Percentiles rank a stretch among this genome's conserved stretches.
Evolutionary conservation across 2,329 filamentous ascomycete species (phyloP).

Genomic region (Xylariaceae sp.): DNA sequence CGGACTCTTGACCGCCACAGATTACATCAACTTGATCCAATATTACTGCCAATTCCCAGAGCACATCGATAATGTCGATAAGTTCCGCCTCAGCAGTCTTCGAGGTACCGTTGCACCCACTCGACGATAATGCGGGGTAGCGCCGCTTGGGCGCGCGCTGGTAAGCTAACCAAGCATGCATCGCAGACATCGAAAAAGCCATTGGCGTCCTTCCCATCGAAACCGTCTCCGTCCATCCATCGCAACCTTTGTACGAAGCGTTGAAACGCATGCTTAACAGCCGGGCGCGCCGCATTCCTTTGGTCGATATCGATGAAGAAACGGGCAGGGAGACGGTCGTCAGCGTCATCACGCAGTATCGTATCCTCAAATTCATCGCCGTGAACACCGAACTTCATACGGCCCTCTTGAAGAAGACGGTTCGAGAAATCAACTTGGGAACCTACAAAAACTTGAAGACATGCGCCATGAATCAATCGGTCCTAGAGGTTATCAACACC

Average conservation of each 20-base stretch:
- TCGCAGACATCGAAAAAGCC: conserved; percentile 84
- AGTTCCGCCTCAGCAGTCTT: conserved; percentile 87
- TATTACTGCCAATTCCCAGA: conserved; percentile 98
- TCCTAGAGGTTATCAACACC: conserved; percentile 90
- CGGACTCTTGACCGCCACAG: conserved; percentile 88
- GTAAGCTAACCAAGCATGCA: conserved; percentile 5
- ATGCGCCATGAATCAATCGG: conserved; percentile 81
- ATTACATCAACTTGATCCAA: conserved; percentile 98
- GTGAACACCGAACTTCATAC: conserved; percentile 87
- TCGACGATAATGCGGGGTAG: conserved; percentile 11
- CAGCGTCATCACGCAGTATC: conserved; percentile 95
- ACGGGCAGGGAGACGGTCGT: conserved; percentile 89
- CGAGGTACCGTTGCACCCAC: conserved; percentile 58
- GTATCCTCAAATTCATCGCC: conserved; percentile 97
- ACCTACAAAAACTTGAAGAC: conserved; percentile 79
- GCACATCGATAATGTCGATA: conserved; percentile 82
- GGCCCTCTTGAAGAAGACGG: conserved; percentile 79
- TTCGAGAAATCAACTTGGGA: conserved; percentile 79
- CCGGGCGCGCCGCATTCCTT: conserved; percentile 84
- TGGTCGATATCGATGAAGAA: conserved; percentile 92
- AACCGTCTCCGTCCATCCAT: conserved; percentile 91
- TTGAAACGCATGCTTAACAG: conserved; percentile 92
- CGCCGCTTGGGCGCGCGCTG: neutral
- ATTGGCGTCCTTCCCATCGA: conserved; percentile 89
- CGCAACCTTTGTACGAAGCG: conserved; percentile 87